Base-by-base conservation (phyloP, 495 filamentous ascomycete species). In the Monascus purpureus region DNA sequence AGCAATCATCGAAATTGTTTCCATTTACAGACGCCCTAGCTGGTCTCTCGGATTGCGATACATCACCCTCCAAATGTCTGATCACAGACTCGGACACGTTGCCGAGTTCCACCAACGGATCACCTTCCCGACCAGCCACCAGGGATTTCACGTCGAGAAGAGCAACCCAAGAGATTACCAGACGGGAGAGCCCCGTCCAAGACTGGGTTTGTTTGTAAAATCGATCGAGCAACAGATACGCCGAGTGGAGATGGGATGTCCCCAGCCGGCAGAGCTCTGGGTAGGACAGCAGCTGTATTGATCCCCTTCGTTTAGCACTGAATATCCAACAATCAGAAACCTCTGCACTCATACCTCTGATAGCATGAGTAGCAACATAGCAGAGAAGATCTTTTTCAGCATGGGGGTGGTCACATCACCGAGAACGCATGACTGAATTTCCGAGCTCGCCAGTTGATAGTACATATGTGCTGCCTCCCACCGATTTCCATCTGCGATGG, bases 141-240 rank as follows among this genome's bases (percentile, higher is more conserved):
- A 61, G 36, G n/a, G 57, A 43, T 43, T 57, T 61, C 38, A 61
- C 49, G 30, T 61, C 57, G 5, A 61, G 45, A 13, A 61, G 44
- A 0, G 49, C 55, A 0, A 61, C 35, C 54, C 57, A 61, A 15
- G 54, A 53, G 13, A 50, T 49, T 16, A 53, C 31, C 11, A 61
- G 28, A 28, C 48, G 36, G 0, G 45, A 47, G 5, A 57, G 33
- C 0, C 52, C 52, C 2, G 43, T 52, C 57, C 54, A 61, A 4
- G 35, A 26, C 25, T 33, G 36, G 3, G 46, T 57, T 8, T 44
- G 54, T 12, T 25, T 18, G 14, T 53, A 40, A 28, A 55, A 61
- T n/a, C 55, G 46, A 34, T 53, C 49, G 1, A 59, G 34, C 9
- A 61, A 33, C 11, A 53, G 43, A 35, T 57, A 61, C 3, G 50